phyloP scores from a whole-genome alignment of 805 yeast species.

The Cyberlindnera samutprakarnensis region DNA sequence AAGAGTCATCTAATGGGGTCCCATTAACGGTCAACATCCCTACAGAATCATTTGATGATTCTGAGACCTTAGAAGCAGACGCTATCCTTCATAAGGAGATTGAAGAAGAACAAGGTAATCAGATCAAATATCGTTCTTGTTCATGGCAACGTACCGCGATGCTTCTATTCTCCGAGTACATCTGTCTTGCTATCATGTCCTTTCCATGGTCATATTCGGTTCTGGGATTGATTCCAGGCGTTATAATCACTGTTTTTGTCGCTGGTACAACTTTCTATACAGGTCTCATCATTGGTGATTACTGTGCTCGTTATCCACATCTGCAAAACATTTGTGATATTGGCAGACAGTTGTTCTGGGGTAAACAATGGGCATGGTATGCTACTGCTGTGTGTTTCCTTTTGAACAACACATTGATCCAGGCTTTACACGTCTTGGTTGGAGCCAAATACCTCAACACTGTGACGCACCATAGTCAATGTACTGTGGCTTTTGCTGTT shows the following conservation, averaged over 20 bases:
- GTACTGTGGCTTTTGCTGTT: constrained; percentile 46
- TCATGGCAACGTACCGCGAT: constrained; percentile 57
- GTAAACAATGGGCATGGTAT: constrained; percentile 44
- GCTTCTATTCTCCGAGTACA: constrained; percentile 51
- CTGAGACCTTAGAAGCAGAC: constrained; percentile 14
- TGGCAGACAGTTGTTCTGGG: constrained; percentile 50
- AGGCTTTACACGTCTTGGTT: constrained; percentile 51
- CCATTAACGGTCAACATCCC: too few species aligned
- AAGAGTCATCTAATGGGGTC: too few species aligned
- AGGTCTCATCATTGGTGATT: constrained; percentile 46
- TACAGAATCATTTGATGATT: too few species aligned
- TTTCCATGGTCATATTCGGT: constrained; percentile 61
- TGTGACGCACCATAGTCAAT: constrained; percentile 38
- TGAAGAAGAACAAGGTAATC: constrained; percentile 17
- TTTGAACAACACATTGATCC: constrained; percentile 48
- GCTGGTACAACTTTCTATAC: constrained; percentile 47
- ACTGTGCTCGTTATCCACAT: constrained; percentile 45
- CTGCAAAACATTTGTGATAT: constrained; percentile 49
- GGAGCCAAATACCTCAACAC: constrained; percentile 56
- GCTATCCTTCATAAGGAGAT: constrained; percentile 12
- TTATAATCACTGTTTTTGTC: constrained; percentile 44
- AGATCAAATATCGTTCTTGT: constrained; percentile 42
- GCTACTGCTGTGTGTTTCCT: constrained; percentile 48
- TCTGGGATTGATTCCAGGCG: constrained; percentile 50
- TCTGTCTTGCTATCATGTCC: constrained; percentile 57